These are phyloP conservation scores for Penicillium samsonianum DNA, from an alignment of 495 filamentous ascomycete genomes.

Conservation along the genomic window DNA sequence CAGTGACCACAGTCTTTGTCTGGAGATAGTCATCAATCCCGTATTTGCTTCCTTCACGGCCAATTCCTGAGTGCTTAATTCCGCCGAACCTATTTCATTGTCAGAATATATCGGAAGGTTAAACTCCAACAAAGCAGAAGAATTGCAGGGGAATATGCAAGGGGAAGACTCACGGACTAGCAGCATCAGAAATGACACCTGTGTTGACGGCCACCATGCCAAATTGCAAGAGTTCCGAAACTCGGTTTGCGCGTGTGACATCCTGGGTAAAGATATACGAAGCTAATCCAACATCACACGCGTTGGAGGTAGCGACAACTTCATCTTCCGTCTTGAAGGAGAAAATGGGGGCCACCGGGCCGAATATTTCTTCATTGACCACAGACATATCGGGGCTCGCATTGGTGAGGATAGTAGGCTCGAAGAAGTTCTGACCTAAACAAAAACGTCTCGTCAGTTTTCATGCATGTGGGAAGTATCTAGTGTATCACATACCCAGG, in stretches of 20 bases:
- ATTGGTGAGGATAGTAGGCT: conserved; percentile 68
- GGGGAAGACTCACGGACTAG: not conserved
- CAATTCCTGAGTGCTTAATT: too few relatives aligned
- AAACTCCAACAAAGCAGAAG: too few relatives aligned
- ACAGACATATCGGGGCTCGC: conserved; percentile 54
- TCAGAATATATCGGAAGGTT: too few relatives aligned
- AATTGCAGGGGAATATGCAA: not conserved
- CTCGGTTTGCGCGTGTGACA: conserved; percentile 21
- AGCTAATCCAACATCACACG: conserved; percentile 27
- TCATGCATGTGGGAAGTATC: too few relatives aligned
- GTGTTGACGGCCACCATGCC: conserved; percentile 30
- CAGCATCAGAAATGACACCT: conserved; percentile 1
- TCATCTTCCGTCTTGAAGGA: conserved; percentile 34
- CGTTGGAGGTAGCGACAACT: conserved; percentile 27
- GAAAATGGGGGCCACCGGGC: conserved; percentile 26
- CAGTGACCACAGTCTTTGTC: too few relatives aligned
- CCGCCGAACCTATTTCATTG: too few relatives aligned
- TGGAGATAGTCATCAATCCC: too few relatives aligned
- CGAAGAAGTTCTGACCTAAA: conserved; percentile 49
- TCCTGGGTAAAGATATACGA: conserved; percentile 31
- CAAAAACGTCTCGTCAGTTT: too few relatives aligned
- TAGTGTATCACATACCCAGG: too few relatives aligned
- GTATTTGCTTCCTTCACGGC: too few relatives aligned
- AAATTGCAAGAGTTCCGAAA: conserved; percentile 28
- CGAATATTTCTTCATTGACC: conserved; percentile 31